Conservation (phyloP, 495 filamentous ascomycete genomes). For the Annulohypoxylon nitens region DNA sequence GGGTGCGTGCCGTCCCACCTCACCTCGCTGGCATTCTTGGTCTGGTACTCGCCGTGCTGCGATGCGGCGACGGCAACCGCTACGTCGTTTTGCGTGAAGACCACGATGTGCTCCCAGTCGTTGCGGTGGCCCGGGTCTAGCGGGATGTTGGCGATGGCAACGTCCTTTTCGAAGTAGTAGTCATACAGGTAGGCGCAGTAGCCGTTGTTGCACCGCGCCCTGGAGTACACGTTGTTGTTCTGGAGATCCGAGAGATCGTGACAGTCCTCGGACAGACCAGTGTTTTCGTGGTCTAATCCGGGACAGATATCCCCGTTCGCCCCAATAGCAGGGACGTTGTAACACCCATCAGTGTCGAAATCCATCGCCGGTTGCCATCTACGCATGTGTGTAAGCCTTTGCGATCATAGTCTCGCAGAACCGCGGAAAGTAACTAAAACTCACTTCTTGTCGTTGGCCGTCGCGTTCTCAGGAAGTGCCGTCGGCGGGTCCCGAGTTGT, state of each 20-base stretch:
- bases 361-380: conserved; percentile 61
- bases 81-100: conserved; percentile 54
- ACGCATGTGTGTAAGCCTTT: conserved; percentile 21
- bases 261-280: conserved; percentile 52
- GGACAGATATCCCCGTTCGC: conserved; percentile 54
- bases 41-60: conserved; percentile 56
- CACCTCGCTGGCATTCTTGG: conserved; percentile 50
- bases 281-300: conserved; percentile 54
- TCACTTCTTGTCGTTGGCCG: conserved; percentile 56
- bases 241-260: conserved; percentile 56
- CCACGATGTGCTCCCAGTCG: conserved; percentile 64
- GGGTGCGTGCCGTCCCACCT: conserved; percentile 60
- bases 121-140: conserved; percentile 55
- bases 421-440: conserved; percentile 1
- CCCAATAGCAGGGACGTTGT: conserved; percentile 61
- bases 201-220: conserved; percentile 59
- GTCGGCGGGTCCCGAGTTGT: conserved; percentile 44
- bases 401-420: not conserved
- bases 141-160: conserved; percentile 51
- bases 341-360: conserved; percentile 63
- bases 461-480: conserved; percentile 58
- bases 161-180: conserved; percentile 65
- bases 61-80: conserved; percentile 55
- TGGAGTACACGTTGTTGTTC: conserved; percentile 63
- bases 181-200: conserved; percentile 62